Base-by-base conservation (phyloP, 2,329 filamentous ascomycete species). In the Exophiala bonariae region DNA sequence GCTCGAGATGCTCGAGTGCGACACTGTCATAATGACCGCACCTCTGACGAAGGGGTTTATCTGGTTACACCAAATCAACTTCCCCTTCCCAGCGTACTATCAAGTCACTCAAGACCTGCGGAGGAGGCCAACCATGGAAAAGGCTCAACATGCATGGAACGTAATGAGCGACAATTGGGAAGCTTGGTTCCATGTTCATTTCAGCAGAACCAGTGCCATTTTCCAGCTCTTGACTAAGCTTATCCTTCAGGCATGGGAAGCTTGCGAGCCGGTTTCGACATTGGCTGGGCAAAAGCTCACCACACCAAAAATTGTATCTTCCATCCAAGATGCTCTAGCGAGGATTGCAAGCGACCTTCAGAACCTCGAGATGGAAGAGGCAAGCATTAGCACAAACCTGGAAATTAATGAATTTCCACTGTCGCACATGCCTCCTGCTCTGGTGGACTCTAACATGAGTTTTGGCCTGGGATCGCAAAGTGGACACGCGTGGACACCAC, bases 51-150 rank as follows among this genome's bases (percentile, higher is more conserved):
- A 64, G 57, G 59, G 65, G 3, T 78, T 64, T 45, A 53, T 49
- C 4, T 79, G 76, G 77, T 50, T 72, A 1, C 42, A 65, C 2
- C 59, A 67, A 3, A 61, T 67, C 18, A 58, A 78, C 54, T 77
- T 79, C 45, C 77, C 76, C 0, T 71, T 77, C 34, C 69, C 69
- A 0, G 74, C 72, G 2, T 78, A 77, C 51, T 61, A 77, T 9
- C 68, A 76, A 34, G 52, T 77, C 5, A 50, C 69, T 1, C 66
- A 76, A 49, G 67, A 75, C 20, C 47, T 79, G 26, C 64, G 58
- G 32, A 61, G 50, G 23, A 63, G 67, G 8, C 73, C 75, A 11
- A 35, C 56, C 5, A 52, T 58, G 3, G 42, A 57, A 3, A 58
- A 69, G 3, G 67, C 72, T 1, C 49, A 61, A 10, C 40, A 55